Evolutionary conservation across 108 stramenopile genomes (phyloP).

Genomic region (Nitzschia sp.): DNA sequence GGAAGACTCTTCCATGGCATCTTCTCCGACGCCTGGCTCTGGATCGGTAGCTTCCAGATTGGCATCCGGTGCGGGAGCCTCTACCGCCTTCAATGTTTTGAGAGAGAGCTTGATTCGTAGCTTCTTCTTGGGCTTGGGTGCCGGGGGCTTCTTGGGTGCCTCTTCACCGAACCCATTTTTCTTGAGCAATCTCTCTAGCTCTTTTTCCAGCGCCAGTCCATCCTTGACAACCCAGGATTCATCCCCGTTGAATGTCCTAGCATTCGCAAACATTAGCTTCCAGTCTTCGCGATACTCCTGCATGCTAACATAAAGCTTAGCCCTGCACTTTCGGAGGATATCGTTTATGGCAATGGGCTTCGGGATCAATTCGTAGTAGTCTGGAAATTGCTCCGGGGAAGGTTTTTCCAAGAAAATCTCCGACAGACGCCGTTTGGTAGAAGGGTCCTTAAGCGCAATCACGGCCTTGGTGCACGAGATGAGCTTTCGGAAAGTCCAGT

Average conservation of each 20-base stretch:
- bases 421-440: slow-evolving; percentile 74
- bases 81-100: slow-evolving; percentile 29
- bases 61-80: too few relatives aligned
- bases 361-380: slow-evolving; percentile 81
- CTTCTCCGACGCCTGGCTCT: too few relatives aligned
- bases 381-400: slow-evolving; percentile 77
- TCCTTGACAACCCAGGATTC: slow-evolving; percentile 83
- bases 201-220: slow-evolving; percentile 61
- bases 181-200: slow-evolving; percentile 78
- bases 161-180: slow-evolving; percentile 70
- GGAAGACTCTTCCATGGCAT: not conserved
- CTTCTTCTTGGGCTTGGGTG: slow-evolving; percentile 32
- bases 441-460: slow-evolving; percentile 76
- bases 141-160: slow-evolving; percentile 33
- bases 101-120: slow-evolving; percentile 65
- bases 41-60: too few relatives aligned
- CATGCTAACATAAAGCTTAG: slow-evolving; percentile 62
- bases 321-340: slow-evolving; percentile 78
- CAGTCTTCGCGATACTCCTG: slow-evolving; percentile 77
- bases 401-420: slow-evolving; percentile 90
- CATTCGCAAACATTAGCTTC: slow-evolving; percentile 82
- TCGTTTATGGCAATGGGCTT: slow-evolving; percentile 90
- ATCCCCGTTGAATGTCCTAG: slow-evolving; percentile 79
- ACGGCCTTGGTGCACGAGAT: slow-evolving; percentile 74
- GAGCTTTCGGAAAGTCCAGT: slow-evolving; percentile 75